These are phyloP conservation scores for Vitis hybrid DNA, from an alignment of 177 flowering plant species.

Conservation along the genomic window DNA sequence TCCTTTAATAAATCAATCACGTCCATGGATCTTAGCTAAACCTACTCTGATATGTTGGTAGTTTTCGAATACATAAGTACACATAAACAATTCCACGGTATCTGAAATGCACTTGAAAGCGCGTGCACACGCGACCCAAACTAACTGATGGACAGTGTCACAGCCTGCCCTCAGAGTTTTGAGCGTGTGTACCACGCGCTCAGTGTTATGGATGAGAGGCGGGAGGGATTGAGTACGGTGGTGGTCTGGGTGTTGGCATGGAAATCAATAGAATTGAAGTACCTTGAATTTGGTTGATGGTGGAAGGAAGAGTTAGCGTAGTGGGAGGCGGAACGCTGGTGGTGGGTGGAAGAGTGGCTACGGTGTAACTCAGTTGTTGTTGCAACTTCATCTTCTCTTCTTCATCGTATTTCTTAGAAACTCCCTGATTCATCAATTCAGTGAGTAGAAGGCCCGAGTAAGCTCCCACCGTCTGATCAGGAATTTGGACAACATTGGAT, in stretches of 20 bases:
- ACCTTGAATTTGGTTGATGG: slow-evolving; percentile 43
- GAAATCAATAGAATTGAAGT: neutral
- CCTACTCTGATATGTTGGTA: neutral
- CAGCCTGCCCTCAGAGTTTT: too few species aligned
- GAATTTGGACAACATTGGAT: slow-evolving; percentile 31
- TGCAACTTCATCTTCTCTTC: slow-evolving; percentile 39
- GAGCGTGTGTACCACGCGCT: too few species aligned
- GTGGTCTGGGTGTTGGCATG: too few species aligned
- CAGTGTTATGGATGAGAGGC: too few species aligned
- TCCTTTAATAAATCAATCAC: slow-evolving; percentile 6
- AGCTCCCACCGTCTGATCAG: slow-evolving; percentile 30
- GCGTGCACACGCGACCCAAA: neutral
- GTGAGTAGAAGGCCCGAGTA: slow-evolving; percentile 45
- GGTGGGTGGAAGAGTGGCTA: slow-evolving; percentile 16
- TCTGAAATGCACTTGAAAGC: neutral
- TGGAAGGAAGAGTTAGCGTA: slow-evolving; percentile 25
- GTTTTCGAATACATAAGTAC: neutral
- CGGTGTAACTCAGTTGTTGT: slow-evolving; percentile 29
- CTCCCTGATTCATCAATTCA: slow-evolving; percentile 48
- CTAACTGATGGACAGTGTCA: too few species aligned
- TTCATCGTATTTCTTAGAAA: slow-evolving; percentile 44
- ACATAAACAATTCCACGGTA: neutral
- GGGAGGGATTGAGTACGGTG: too few species aligned
- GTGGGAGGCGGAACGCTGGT: slow-evolving; percentile 6
- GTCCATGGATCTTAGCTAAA: neutral